Base-by-base conservation (phyloP, 2,329 filamentous ascomycete species). In the Penicillium janthinellum region DNA sequence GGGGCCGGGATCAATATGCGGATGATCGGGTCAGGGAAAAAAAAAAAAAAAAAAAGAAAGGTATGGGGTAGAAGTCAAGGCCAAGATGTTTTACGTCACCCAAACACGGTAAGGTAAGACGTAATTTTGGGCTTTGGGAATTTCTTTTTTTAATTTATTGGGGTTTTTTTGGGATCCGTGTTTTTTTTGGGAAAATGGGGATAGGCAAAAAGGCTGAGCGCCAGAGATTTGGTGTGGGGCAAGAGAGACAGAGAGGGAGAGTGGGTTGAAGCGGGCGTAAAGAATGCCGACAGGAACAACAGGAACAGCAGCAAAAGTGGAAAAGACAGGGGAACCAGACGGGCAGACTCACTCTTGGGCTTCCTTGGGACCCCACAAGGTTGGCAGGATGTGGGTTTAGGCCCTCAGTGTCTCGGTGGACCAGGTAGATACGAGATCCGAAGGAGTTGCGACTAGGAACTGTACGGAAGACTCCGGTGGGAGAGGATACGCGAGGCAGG, bases 11-110 rank as follows among this genome's bases (percentile, higher is more conserved):
- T n/a, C n/a, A n/a, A n/a, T n/a, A n/a, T 62, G 54, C 47, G 47
- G 47, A 34, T 50, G 47, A 50, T 50, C 61, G 58, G 62, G 52
- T 59, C 57, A 64, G 51, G 55, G 49, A 59, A 61, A 50, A 65
- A 63, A 58, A 64, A 37, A 52, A 42, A 20, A 20, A 20, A 2
- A 20, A 20, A 20, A 20, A 20, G 2, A 20, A 20, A 20, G 59
- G 2, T 67, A 67, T 64, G 62, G 65, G 65, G 65, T 66, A 68
- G 64, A 62, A 64, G 54, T 62, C 64, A 57, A 49, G 59, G 58
- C 67, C 63, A 61, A 67, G 63, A 64, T 61, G 65, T 66, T 65
- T 68, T 66, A 67, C 65, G 66, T 68, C 66, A 68, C 66, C 61
- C 49, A 67, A 66, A 52, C 22, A 28, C n/a, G 20, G 37, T 58